Evolutionary conservation across 257 asterid species (phyloP), one percentile per base, ranked within the genome.

Genomic region (Catharanthus roseus): DNA sequence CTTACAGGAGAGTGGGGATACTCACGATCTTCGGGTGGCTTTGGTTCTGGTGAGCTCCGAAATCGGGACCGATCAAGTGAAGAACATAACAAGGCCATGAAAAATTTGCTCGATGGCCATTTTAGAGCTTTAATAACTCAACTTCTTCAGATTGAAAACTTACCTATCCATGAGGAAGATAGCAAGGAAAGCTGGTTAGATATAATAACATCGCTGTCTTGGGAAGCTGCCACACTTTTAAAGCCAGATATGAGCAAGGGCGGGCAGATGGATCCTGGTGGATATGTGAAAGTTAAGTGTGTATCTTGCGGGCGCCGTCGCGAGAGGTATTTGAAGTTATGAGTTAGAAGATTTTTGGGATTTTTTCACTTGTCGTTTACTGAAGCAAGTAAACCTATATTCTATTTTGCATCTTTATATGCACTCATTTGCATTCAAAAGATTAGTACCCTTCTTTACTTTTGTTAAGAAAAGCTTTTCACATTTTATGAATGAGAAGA

Each of bases 241-340:
- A 89, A 86, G 74, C 96, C 96, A 71, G 95, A 89, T 81, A 87
- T 85, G 68, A 89, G 96, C 82, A 80, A 64, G 76, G 82, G 84
- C 41, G 95, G 96, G 65, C 90, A 90, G 70, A 89, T 89, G 96
- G 96, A 89, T 80, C 96, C 96, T 74, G 95, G 92, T 69, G 89
- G 90, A 70, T 89, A 89, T 82, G 96, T 89, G 58, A 89, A 89
- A 77, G 88, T 89, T 71, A 89, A 89, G 80, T 89, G 96, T 77
- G 53, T 89, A 67, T 90, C 95, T 61, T 80, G 86, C 82, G 96
- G 96, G 58, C 80, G 54, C 67, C 89, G 87, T 67, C 79, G 69
- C 75, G 86, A 87, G 76, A 89, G 96, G 95, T 89, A 81, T 39
- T 36, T 26, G 29, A 61, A 18, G 26, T 33, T 36, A 61, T 4